Evolutionary conservation across 202 grass and related monocot genomes (phyloP), one percentile per base, ranked within the genome.

Genomic region (Setaria italica): DNA sequence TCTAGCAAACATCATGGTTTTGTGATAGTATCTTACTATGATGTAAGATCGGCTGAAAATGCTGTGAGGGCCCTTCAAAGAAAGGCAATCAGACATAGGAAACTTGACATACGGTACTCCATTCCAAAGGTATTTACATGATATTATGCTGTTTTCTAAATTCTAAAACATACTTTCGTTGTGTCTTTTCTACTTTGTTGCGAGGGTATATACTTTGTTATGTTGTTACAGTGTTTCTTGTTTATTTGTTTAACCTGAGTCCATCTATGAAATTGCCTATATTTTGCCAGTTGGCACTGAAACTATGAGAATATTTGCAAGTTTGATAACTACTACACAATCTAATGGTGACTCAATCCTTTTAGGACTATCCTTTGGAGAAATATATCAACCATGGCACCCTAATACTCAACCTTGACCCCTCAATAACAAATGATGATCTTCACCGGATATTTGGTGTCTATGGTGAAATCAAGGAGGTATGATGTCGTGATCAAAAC

Each of bases 401-500:
- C 45, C 89, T 90, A 19, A 67, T 98, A 76, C 85, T 93, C 84
- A 98, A 92, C 89, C 87, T 98, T 84, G 92, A 98, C 70, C 87
- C 84, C 34, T 90, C 87, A 58, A 76, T 95, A 80, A 90, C 89
- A 67, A 98, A 92, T 72, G 93, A 95, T 90, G 89, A 98, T 63
- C 91, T 98, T 49, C 78, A 48, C 82, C 91, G 63, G 82, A 92
- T 87, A 78, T 98, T 98, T 89, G 92, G 88, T 85, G 67, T 85
- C 78, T 92, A 92, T 90, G 95, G 95, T 87, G 93, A 95, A 92
- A 92, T 98, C 55, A 98, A 93, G 76, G 93, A 93, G 95, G 95
- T 98, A 79, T 85, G 14, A 6, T 74, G 30, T 32, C 25, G 32
- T 33, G 11, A 53, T 64, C 16, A 73, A 51, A 33, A 32, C 25